phyloP scores from a whole-genome alignment of 1,139 yeast species.

The Saccharomyces hybrid region DNA sequence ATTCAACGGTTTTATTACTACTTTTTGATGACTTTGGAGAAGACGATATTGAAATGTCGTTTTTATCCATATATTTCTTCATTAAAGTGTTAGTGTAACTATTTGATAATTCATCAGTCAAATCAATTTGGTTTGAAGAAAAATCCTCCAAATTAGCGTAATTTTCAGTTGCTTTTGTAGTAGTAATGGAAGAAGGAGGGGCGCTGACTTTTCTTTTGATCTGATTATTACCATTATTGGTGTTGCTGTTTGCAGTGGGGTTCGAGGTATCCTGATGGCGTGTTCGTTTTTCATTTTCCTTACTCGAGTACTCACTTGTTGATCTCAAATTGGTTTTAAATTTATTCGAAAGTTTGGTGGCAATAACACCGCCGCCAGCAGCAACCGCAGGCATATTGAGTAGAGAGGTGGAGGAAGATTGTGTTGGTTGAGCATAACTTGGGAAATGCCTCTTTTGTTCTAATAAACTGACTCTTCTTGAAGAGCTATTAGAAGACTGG shows the following conservation, averaged over 20 bases:
- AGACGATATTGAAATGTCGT: background rate
- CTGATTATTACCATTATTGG: conserved; percentile 3
- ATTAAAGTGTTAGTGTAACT: conserved; percentile 22
- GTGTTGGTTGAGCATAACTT: conserved; percentile 32
- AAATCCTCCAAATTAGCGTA: background rate
- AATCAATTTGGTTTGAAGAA: conserved; percentile 18
- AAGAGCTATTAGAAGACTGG: conserved; percentile 7
- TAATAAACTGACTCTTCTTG: conserved; percentile 9
- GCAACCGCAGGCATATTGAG: background rate
- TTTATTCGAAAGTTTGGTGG: conserved; percentile 9
- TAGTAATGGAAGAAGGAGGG: conserved; percentile 11
- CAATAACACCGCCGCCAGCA: background rate
- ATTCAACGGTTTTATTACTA: conserved; percentile 3
- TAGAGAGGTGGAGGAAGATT: conserved; percentile 14
- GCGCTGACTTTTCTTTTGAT: conserved; percentile 21
- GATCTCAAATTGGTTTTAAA: conserved; percentile 18
- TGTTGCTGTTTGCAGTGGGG: conserved; percentile 4
- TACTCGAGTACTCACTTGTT: conserved; percentile 20
- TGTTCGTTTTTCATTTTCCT: conserved; percentile 6
- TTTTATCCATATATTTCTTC: conserved; percentile 21
- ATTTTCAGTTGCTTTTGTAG: background rate
- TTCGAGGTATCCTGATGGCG: conserved; percentile 2
- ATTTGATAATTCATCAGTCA: conserved; percentile 25
- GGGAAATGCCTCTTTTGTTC: conserved; percentile 14
- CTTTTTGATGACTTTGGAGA: background rate